Percentiles rank a stretch among this genome's conserved stretches.
Evolutionary conservation across 1,284 basidiomycete species (phyloP).

Genomic region (Pseudozyma sp.): DNA sequence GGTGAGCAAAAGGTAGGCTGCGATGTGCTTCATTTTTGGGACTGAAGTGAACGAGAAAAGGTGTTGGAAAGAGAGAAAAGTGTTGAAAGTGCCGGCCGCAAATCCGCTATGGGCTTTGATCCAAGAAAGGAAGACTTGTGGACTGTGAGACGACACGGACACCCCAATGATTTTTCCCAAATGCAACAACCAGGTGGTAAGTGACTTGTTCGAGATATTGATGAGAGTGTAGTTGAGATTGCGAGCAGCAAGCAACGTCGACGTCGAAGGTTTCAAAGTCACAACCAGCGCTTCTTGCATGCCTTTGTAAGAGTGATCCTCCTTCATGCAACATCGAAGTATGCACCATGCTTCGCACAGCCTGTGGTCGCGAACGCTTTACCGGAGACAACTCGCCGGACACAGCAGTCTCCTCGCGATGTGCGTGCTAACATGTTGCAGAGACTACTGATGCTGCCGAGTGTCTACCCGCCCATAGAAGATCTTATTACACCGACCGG

Average conservation of each 20-base stretch:
- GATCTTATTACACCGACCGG: no score
- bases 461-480: no score
- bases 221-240: neutral
- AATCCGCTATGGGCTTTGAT: constrained; percentile 69
- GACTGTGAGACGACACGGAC: constrained; percentile 55
- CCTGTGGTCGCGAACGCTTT: no score
- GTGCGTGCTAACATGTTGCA: no score
- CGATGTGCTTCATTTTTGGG: constrained; percentile 66
- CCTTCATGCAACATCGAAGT: neutral
- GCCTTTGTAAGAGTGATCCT: neutral
- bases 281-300: constrained; percentile 1
- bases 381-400: no score
- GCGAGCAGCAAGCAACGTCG: neutral
- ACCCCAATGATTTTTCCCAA: constrained; percentile 37
- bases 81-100: constrained; percentile 57
- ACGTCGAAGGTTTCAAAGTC: neutral
- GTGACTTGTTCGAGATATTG: neutral
- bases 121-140: constrained; percentile 82
- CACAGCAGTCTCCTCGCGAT: no score
- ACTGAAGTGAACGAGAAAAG: neutral
- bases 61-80: constrained; percentile 6
- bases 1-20: constrained; percentile 90
- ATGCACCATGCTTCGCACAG: no score
- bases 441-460: no score
- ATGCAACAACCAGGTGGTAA: constrained; percentile 38